Evolutionary conservation across 1,139 yeast genomes (phyloP).

Genomic region (Pichiaceae sp.): DNA sequence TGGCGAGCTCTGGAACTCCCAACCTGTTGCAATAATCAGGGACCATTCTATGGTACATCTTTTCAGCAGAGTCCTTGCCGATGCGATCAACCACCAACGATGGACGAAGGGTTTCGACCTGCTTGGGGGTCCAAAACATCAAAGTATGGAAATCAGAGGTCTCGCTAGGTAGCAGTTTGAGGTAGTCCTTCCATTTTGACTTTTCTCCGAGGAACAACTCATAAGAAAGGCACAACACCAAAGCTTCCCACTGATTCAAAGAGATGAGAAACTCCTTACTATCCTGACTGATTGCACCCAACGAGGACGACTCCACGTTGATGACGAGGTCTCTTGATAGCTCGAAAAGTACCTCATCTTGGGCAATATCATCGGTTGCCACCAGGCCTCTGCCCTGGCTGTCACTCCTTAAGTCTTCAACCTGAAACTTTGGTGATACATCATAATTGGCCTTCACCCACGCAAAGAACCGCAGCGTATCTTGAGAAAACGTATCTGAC

Average conservation of each 20-base stretch:
- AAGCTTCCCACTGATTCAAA: slow-evolving; percentile 68
- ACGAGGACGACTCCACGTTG: slow-evolving; percentile 48
- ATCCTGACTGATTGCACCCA: slow-evolving; percentile 30
- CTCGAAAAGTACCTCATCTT: slow-evolving; percentile 56
- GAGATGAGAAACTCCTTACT: slow-evolving; percentile 31
- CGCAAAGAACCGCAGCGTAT: slow-evolving; percentile 25
- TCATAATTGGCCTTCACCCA: slow-evolving; percentile 49
- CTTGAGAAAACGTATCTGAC: background rate
- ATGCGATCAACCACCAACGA: slow-evolving; percentile 62
- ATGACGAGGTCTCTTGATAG: slow-evolving; percentile 56
- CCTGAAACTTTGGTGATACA: slow-evolving; percentile 43
- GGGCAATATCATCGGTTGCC: slow-evolving; percentile 51
- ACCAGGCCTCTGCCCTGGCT: slow-evolving; percentile 75
- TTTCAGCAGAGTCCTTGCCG: slow-evolving; percentile 61
- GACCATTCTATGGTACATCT: slow-evolving; percentile 38
- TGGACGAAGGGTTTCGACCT: slow-evolving; percentile 49
- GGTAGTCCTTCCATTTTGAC: slow-evolving; percentile 64
- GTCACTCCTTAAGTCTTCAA: slow-evolving; percentile 49
- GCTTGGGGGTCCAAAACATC: slow-evolving; percentile 67
- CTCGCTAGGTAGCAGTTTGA: slow-evolving; percentile 55
- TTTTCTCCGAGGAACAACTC: slow-evolving; percentile 37
- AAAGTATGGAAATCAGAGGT: slow-evolving; percentile 47
- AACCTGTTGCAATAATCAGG: slow-evolving; percentile 26
- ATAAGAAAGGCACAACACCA: slow-evolving; percentile 58
- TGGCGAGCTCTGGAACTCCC: slow-evolving; percentile 15